Conservation (phyloP, 257 asterid species). For the Ajuga chamaepitys region DNA sequence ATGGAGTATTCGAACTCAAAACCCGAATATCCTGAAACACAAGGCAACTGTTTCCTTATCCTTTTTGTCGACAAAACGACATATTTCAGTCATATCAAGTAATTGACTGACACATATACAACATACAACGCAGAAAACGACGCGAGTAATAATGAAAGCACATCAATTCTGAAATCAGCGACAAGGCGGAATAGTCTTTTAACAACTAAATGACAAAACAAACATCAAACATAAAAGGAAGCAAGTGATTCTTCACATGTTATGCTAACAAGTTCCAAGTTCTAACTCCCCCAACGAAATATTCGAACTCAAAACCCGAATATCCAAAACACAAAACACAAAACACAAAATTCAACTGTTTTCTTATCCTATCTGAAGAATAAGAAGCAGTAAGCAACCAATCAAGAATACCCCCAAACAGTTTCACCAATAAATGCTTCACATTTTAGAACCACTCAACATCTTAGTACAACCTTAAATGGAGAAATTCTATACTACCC, state of each 20-base stretch:
- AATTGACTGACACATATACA: too few relatives aligned
- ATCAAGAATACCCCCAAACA: background rate
- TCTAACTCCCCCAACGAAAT: background rate
- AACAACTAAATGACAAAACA: background rate
- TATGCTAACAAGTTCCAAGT: background rate
- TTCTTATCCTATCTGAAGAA: background rate
- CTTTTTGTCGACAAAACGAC: too few relatives aligned
- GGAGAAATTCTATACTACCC: too few relatives aligned
- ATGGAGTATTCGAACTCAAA: background rate
- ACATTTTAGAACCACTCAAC: background rate
- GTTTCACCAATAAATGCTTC: background rate
- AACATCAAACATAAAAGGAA: background rate
- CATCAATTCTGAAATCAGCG: background rate
- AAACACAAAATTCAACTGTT: background rate
- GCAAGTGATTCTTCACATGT: background rate
- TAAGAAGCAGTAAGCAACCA: background rate
- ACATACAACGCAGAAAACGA: background rate
- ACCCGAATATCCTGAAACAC: background rate
- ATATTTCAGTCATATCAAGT: too few relatives aligned
- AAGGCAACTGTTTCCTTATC: background rate
- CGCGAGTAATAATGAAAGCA: background rate
- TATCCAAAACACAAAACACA: background rate
- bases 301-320: background rate
- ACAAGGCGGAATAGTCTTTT: background rate
- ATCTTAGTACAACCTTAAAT: background rate